These are phyloP conservation scores for Coemansia sp. DNA, from an alignment of 192 early-diverging fungal species.

Conservation along the genomic window DNA sequence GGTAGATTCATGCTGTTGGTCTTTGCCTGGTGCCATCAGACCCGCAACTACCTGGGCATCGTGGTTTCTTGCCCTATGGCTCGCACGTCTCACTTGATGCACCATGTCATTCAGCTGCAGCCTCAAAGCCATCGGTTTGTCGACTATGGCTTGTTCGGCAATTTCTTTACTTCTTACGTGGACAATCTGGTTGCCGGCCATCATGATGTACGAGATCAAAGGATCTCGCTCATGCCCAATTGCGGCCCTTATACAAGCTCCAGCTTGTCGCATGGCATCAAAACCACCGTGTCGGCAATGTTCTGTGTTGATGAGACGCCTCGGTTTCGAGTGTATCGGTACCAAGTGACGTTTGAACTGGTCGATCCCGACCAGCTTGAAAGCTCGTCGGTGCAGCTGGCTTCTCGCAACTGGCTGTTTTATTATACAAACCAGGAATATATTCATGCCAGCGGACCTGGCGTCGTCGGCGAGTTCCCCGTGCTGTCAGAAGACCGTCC, in stretches of 20 bases:
- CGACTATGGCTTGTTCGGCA: conserved; percentile 43
- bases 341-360: conserved; percentile 42
- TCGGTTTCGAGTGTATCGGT: conserved; percentile 30
- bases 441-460: conserved; percentile 15
- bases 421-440: conserved; percentile 24
- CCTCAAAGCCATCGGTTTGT: conserved; percentile 30
- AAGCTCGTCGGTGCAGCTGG: conserved; percentile 24
- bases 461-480: conserved; percentile 39
- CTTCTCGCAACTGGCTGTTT: conserved; percentile 32
- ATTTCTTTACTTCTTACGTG: conserved; percentile 31
- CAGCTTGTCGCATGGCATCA: conserved; percentile 28
- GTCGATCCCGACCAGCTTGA: conserved; percentile 18
- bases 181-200: conserved; percentile 22
- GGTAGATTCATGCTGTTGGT: conserved; percentile 26
- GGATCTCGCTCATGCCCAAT: conserved; percentile 45
- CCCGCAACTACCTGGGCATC: conserved; percentile 39
- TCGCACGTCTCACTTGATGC: conserved; percentile 8
- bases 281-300: conserved; percentile 41
- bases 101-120: conserved; percentile 49
- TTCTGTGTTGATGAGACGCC: conserved; percentile 45
- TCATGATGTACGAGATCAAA: conserved; percentile 18
- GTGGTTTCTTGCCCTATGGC: conserved; percentile 26
- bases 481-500: conserved; percentile 22
- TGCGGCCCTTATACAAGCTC: conserved; percentile 23
- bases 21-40: conserved; percentile 43